Base-by-base conservation (phyloP, 805 yeast species). In the Kodamaea laetipori region DNA sequence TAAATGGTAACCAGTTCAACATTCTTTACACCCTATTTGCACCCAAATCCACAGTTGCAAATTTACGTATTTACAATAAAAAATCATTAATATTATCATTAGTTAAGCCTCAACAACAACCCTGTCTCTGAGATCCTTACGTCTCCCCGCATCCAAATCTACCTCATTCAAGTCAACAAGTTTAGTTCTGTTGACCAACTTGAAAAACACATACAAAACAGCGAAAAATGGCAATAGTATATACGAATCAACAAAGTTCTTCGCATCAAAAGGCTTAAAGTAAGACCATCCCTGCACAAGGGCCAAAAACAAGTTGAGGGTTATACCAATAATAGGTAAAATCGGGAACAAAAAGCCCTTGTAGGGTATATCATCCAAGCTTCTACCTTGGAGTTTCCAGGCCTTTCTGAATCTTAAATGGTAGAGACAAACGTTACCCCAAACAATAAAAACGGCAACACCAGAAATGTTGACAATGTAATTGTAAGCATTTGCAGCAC, bases 221-320 rank as follows among this genome's bases (percentile, higher is more conserved):
- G 71, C 64, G 48, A 80, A 82, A 11, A 81, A 63, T 1, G 89
- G 87, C 10, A 84, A 51, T 54, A 84, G 58, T 47, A 84, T 76
- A 55, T 84, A 84, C 3, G 82, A 78, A 57, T 82, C 89, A 16
- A 70, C 73, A 48, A 65, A 70, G 46, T 65, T 61, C 11, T 55
- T 63, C 6, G 70, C 73, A 39, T 69, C 68, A 53, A 80, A 82
- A 1, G 87, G 88, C 42, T 71, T 69, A 46, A 82, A 75, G 28
- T 75, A 67, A 1, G 82, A 67, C 86, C 86, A 82, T 4, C 87
- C 86, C 59, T 82, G 88, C 19, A 82, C 74, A 24, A 81, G 57
- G 2, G 78, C 81, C 45, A 82, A 63, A 43, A 82, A 73, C 1
- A 72, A 48, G 54, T 78, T 81, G 37, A 78, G 64, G 2, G 65